Evolutionary conservation across 768 basidiomycete species (phyloP), one percentile per base, ranked within the genome.

Genomic region (Pulveroboletus ravenelii): DNA sequence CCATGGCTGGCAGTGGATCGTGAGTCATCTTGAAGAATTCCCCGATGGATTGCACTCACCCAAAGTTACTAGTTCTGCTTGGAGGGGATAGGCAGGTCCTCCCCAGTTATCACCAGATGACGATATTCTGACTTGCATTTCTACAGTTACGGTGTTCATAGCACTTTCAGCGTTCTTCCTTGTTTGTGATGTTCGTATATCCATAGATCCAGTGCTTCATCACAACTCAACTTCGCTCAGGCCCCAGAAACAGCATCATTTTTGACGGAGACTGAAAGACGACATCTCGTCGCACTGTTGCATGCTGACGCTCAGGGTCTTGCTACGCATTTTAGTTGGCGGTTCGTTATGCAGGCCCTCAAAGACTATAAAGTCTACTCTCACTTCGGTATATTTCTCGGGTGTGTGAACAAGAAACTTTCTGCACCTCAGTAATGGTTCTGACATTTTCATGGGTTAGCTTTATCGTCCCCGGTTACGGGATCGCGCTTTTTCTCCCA

Each of bases 301-400:
- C 70, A 69, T 44, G 66, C 70, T 47, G 78, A 79, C 50, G 52
- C 65, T 1, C 69, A 69, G 47, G 70, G 72, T 48, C 70, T 72
- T 17, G 67, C 74, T 13, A 76, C 72, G 3, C 70, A 76, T 49
- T 77, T 68, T 48, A 59, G 75, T 40, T 63, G 52, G 20, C 70
- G 64, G 36, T 79, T 76, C 47, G 73, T 79, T 37, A 69, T 70
- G 61, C 76, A 78, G 51, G 77, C 78, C 3, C 51, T 77, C 41
- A 60, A 36, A n/a, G 78, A 78, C 46, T 74, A 73, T 56, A 73
- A 75, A 55, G 71, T 65, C 27, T 62, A 59, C 47, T 23, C 58
- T 40, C 60, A 67, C 44, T 41, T 59, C 37, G 34, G 44, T 23
- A 70, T 73, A 44, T 76, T 73, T 51, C 62, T 74, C 10, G 73